phyloP scores from a whole-genome alignment of 345 rosid genomes.

The Fremontodendron californicum region DNA sequence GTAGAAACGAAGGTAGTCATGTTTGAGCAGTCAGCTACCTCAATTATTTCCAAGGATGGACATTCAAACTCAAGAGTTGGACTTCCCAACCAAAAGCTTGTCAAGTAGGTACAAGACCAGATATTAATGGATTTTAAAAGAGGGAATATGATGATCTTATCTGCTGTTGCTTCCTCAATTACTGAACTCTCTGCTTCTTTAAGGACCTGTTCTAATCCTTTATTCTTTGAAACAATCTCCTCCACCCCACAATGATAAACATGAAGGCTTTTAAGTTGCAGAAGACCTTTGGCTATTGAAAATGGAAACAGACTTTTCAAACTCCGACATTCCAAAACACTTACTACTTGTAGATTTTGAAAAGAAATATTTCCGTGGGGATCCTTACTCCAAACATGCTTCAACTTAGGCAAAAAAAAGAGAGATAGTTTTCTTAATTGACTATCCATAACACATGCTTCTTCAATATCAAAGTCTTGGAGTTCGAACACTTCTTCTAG shows the following conservation, averaged over 20 bases:
- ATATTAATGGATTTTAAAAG: not conserved
- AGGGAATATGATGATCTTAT: too few species aligned
- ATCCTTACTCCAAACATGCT: not conserved
- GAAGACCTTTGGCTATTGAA: not conserved
- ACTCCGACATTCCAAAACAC: not conserved
- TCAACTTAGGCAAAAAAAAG: too few species aligned
- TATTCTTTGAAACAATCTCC: not conserved
- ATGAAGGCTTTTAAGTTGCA: not conserved
- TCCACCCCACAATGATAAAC: not conserved
- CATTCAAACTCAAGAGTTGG: not conserved
- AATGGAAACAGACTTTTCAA: not conserved
- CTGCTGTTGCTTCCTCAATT: too few species aligned
- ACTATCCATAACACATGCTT: too few species aligned
- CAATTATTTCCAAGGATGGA: not conserved
- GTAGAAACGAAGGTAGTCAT: not conserved
- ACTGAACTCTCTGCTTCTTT: too few species aligned
- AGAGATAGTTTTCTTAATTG: too few species aligned
- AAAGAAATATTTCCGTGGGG: not conserved
- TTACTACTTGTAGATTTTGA: too few species aligned
- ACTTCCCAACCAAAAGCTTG: not conserved
- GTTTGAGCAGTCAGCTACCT: not conserved
- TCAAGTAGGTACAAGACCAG: not conserved
- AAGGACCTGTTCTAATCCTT: not conserved
- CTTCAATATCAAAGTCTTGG: not conserved
- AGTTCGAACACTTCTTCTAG: not conserved